A percentile compares a stretch with the other conserved stretches of the same genome.
Evolutionary conservation across 2,329 filamentous ascomycete genomes (phyloP).

Genomic region (Endothia cerciana): DNA sequence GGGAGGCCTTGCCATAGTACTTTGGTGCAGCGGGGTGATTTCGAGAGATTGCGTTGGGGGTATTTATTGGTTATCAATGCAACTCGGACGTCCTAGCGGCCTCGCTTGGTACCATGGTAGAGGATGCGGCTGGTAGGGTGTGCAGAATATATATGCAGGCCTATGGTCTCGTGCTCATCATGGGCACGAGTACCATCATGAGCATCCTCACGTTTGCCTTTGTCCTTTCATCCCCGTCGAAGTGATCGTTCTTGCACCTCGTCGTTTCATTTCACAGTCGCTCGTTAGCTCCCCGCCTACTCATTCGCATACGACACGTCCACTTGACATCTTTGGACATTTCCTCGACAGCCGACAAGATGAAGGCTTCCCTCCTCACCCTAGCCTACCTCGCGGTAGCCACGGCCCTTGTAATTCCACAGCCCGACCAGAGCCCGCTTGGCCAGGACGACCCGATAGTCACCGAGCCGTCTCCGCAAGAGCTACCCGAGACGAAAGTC

Average conservation of each 20-base stretch:
- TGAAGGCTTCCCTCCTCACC: background rate
- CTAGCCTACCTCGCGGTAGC: background rate
- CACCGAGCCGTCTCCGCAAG: background rate
- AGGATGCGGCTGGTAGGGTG: background rate
- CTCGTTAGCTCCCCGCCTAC: background rate
- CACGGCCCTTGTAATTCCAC: background rate
- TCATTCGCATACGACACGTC: background rate
- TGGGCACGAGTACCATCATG: background rate
- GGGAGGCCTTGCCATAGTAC: background rate
- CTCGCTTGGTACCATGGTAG: background rate
- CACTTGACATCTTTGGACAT: background rate
- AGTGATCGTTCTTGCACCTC: background rate
- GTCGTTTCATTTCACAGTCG: background rate
- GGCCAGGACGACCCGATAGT: background rate
- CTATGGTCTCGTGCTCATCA: constrained; percentile 5
- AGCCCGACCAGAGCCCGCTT: background rate
- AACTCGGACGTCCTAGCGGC: background rate
- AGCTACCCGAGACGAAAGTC: background rate
- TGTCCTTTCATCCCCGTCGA: background rate
- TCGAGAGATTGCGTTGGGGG: constrained; percentile 1
- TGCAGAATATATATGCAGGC: background rate
- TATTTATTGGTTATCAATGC: constrained; percentile 3
- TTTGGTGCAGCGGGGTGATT: background rate
- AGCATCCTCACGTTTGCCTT: background rate
- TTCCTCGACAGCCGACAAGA: background rate